These are phyloP conservation scores for Pythium chondricola DNA, from an alignment of 352 stramenopile genomes.

Conservation along the genomic window DNA sequence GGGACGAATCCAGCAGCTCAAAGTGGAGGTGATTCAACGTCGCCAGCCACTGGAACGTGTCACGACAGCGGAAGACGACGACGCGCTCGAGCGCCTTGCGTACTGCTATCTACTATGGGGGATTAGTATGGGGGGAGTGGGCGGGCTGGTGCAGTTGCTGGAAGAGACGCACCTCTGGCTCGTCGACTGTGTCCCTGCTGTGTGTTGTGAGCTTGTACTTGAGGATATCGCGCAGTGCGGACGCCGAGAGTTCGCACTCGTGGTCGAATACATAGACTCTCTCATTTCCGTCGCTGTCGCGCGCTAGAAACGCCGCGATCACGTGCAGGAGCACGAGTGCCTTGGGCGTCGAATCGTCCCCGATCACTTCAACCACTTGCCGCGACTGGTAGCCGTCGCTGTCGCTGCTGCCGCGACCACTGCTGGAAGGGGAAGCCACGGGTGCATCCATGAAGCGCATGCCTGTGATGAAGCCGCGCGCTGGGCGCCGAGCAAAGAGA, in stretches of 20 bases:
- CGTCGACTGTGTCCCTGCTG: not conserved
- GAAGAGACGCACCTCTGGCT: not conserved
- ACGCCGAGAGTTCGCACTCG: slow-evolving; percentile 34
- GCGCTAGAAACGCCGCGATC: slow-evolving; percentile 49
- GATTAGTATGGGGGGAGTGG: slow-evolving; percentile 1
- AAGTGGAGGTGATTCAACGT: slow-evolving; percentile 73
- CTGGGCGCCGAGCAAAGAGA: slow-evolving; percentile 51
- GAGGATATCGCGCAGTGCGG: slow-evolving; percentile 23
- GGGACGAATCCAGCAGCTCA: slow-evolving; percentile 36
- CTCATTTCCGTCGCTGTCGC: slow-evolving; percentile 11
- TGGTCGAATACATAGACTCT: slow-evolving; percentile 66
- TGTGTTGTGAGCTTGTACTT: slow-evolving; percentile 4
- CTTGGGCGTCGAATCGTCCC: slow-evolving; percentile 29
- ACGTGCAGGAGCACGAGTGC: slow-evolving; percentile 48
- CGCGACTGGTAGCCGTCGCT: slow-evolving; percentile 41
- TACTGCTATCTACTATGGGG: not conserved
- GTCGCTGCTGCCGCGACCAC: slow-evolving; percentile 2
- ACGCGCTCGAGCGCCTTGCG: slow-evolving; percentile 36
- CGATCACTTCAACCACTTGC: slow-evolving; percentile 58
- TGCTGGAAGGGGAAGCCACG: slow-evolving; percentile 5
- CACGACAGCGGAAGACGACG: slow-evolving; percentile 39
- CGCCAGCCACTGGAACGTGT: slow-evolving; percentile 71
- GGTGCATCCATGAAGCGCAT: slow-evolving; percentile 48
- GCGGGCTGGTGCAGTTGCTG: not conserved
- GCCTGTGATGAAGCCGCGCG: slow-evolving; percentile 45